A percentile compares a stretch with the other conserved stretches of the same genome.
phyloP scores from a whole-genome alignment of 176 grass and related monocot species.

The Typha latifolia region DNA sequence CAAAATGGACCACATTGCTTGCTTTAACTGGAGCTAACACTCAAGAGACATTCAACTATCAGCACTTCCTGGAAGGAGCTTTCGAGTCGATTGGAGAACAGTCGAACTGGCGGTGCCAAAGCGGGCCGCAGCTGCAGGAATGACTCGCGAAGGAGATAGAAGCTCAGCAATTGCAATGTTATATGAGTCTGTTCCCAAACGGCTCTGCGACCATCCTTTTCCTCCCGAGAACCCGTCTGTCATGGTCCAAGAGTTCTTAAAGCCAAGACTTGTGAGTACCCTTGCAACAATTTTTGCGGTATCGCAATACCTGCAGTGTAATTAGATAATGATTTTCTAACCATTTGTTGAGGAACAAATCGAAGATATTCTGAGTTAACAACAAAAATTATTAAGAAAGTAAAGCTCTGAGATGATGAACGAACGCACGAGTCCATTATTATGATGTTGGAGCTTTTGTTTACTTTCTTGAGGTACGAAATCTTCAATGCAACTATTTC shows the following conservation, averaged over 20 bases:
- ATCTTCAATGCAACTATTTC: conserved; percentile 85
- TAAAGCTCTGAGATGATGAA: background rate
- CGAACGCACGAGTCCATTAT: conserved; percentile 84
- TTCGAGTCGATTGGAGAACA: conserved; percentile 29
- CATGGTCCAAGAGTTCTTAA: conserved; percentile 84
- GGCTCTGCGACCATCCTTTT: conserved; percentile 77
- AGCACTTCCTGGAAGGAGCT: conserved; percentile 55
- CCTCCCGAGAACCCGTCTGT: conserved; percentile 66
- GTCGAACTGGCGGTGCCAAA: conserved; percentile 41
- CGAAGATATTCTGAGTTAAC: background rate
- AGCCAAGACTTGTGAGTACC: conserved; percentile 54
- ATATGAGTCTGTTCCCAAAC: conserved; percentile 50
- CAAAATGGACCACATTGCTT: no score
- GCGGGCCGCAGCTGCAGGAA: conserved; percentile 38
- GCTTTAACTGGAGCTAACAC: no score
- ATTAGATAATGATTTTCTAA: background rate
- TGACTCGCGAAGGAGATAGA: conserved; percentile 61
- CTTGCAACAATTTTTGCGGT: conserved; percentile 53
- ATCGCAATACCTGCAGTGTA: conserved; percentile 53
- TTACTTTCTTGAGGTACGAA: conserved; percentile 69
- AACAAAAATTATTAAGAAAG: background rate
- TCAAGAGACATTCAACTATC: background rate
- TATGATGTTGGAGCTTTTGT: conserved; percentile 74
- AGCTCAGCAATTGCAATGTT: conserved; percentile 53
- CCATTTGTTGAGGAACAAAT: background rate